Percentiles rank a stretch among this genome's conserved stretches.
Evolutionary conservation across 1,139 yeast genomes (phyloP).

Genomic region (Saccharomyces hybrid): DNA sequence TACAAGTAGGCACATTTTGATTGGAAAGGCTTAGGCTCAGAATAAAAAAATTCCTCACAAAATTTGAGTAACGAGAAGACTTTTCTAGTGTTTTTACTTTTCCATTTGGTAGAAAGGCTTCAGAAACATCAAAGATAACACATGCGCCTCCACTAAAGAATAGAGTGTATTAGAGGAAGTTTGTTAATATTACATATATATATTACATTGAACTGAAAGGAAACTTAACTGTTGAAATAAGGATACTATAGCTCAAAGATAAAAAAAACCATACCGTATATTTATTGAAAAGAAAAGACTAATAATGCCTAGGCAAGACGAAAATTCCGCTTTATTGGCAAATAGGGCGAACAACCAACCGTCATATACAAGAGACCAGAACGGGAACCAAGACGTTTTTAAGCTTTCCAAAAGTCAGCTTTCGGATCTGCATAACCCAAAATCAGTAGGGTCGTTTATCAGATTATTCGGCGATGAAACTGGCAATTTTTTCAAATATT

Average conservation of each 20-base stretch:
- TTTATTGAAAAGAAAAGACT: not conserved
- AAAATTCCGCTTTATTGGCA: not conserved
- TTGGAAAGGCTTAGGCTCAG: not conserved
- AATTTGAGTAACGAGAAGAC: not conserved
- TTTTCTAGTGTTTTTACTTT: not conserved
- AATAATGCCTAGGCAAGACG: not conserved
- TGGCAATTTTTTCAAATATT: slow-evolving; percentile 22
- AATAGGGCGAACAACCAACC: not conserved
- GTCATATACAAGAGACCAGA: not conserved
- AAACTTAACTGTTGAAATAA: not conserved
- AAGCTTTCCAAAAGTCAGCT: slow-evolving; percentile 11
- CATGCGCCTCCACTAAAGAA: not conserved
- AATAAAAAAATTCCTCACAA: not conserved
- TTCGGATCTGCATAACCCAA: slow-evolving; percentile 32
- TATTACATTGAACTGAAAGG: not conserved
- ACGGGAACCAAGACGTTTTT: not conserved
- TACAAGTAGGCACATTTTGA: not conserved
- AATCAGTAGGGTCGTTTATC: slow-evolving; percentile 21
- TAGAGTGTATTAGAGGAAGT: not conserved
- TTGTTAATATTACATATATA: not conserved
- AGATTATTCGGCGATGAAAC: slow-evolving; percentile 18
- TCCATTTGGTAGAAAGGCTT: not conserved
- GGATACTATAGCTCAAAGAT: not conserved
- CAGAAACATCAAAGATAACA: not conserved
- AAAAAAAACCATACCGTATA: not conserved